Conservation (phyloP, 495 filamentous ascomycete species). For the Hypoxylon crocopeplum region DNA sequence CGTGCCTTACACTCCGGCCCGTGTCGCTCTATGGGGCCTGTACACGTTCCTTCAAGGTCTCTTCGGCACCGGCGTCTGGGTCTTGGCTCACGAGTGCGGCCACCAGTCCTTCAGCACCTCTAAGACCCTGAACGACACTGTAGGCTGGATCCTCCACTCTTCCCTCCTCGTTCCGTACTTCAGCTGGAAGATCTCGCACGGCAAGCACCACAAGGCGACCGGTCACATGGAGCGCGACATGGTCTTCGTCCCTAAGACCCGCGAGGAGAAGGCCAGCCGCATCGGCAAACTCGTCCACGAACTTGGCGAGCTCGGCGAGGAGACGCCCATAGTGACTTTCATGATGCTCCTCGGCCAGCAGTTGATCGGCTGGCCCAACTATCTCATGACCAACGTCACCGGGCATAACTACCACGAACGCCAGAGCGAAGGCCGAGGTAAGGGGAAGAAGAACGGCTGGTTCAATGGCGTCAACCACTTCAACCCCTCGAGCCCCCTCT, state of each 20-base stretch:
- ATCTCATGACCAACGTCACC: constrained; percentile 86
- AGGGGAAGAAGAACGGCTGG: constrained; percentile 87
- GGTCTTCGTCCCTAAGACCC: constrained; percentile 92
- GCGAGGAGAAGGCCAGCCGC: constrained; percentile 73
- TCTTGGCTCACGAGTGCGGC: constrained; percentile 87
- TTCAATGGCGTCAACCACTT: constrained; percentile 92
- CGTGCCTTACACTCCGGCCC: constrained; percentile 63
- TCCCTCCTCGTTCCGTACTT: constrained; percentile 85
- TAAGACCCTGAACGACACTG: constrained; percentile 81
- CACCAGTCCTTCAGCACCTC: constrained; percentile 87
- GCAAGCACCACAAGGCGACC: constrained; percentile 95
- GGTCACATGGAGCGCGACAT: constrained; percentile 96
- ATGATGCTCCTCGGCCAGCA: constrained; percentile 80
- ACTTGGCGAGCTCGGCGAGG: constrained; percentile 86
- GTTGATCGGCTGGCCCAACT: constrained; percentile 87
- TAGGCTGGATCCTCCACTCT: constrained; percentile 85
- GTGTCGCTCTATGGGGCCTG: constrained; percentile 65
- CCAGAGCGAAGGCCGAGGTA: constrained; percentile 84
- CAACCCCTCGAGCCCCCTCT: constrained; percentile 83
- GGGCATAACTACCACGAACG: constrained; percentile 92
- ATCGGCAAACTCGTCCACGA: constrained; percentile 77
- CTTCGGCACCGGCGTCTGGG: constrained; percentile 82
- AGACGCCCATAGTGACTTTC: constrained; percentile 86
- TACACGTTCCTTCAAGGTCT: constrained; percentile 80
- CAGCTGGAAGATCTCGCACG: constrained; percentile 92